Evolutionary conservation across 345 rosid species (phyloP), one percentile per base, ranked within the genome.

Genomic region (Citrus inodora): DNA sequence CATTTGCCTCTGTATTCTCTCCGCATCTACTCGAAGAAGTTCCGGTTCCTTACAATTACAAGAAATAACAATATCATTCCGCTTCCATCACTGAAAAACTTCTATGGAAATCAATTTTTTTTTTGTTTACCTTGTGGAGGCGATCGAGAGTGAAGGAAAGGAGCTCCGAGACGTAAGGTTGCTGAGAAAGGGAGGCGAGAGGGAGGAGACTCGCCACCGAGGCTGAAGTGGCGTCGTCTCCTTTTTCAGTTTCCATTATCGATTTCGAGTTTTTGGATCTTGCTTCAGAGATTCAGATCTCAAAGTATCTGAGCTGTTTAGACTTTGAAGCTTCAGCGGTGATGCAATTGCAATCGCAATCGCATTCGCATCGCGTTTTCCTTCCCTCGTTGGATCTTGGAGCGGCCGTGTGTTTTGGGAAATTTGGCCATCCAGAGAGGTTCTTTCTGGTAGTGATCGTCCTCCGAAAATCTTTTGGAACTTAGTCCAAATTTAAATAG

Each of bases 81-180:
- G 51, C 51, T 46, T 46, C 51, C 16, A 77, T 76, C 61, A 28
- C 28, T 16, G 37, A 65, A 8, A 25, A 33, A 65, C 16, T 65
- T 33, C 42, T 1, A 65, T 65, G 33, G 69, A 11, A 27, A 58
- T 46, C 5, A 46, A 3, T 0, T 11, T 46, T 13, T 46, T 11
- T 46, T 46, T 46, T 11, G 11, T 46, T 30, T 72, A 89, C 99
- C 93, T 96, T 96, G 88, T 94, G 98, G 72, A 94, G 98, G 72
- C 98, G 97, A 84, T 95, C 99, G 82, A 93, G 99, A 83, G 99
- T 93, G 90, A 95, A 95, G 42, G 98, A 96, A 76, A 96, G 98
- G 76, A 96, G 97, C 89, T 96, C 99, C 68, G 97, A 94, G 58
- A 94, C 94, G 79, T 94, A 96, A 28, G 98, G 94, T 78, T 96